These are phyloP conservation scores for Echinochloa phyllopogon DNA, from an alignment of 176 grass and related monocot species.

Conservation along the genomic window DNA sequence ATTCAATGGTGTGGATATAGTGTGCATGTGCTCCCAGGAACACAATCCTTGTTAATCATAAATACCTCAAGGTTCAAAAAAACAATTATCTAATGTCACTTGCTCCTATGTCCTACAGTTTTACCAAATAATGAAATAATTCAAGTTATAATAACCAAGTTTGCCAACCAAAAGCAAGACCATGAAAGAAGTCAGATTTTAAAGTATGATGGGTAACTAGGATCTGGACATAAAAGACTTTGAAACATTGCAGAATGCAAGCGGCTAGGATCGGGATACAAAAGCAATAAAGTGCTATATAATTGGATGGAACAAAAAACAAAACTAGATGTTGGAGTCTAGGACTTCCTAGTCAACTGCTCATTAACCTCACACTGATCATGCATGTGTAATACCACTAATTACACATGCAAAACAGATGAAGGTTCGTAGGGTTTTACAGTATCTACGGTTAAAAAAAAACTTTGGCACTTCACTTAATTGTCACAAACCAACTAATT, in stretches of 20 bases:
- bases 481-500: background rate
- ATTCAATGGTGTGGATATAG: background rate
- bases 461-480: background rate
- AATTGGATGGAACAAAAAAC: too few species aligned
- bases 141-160: background rate
- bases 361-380: background rate
- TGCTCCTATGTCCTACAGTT: background rate
- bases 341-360: background rate
- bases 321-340: background rate
- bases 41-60: background rate
- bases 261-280: too few species aligned
- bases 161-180: background rate
- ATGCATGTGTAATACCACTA: background rate
- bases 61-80: background rate
- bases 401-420: background rate
- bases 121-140: background rate
- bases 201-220: background rate
- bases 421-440: background rate
- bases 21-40: conserved; percentile 1
- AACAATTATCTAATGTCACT: background rate
- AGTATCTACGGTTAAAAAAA: background rate
- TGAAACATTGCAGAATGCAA: too few species aligned
- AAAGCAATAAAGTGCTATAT: too few species aligned
- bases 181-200: background rate
- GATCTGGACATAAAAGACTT: background rate